Evolutionary conservation across 192 early-diverging fungal genomes (phyloP).

Genomic region (Entophlyctis helioformis): DNA sequence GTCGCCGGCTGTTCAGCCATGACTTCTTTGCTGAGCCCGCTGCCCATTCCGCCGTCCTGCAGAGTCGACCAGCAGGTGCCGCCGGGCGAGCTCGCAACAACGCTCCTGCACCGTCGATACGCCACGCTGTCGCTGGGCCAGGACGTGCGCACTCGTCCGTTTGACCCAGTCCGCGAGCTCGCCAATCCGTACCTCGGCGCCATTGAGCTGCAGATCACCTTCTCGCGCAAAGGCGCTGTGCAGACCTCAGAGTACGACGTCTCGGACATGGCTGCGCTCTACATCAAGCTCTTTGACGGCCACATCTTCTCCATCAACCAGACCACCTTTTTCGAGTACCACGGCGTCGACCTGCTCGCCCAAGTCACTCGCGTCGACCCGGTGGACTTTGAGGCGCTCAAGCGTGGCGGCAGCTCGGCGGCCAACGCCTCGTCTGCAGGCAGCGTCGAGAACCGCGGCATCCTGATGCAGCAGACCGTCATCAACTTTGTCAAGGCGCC

Average conservation of each 20-base stretch:
- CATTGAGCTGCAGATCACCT: constrained; percentile 29
- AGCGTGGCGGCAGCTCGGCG: constrained; percentile 7
- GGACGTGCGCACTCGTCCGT: constrained; percentile 46
- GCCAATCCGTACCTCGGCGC: constrained; percentile 28
- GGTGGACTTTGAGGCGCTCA: constrained; percentile 42
- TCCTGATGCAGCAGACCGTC: constrained; percentile 60
- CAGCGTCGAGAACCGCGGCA: constrained; percentile 37
- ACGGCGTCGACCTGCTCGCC: constrained; percentile 53
- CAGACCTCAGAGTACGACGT: constrained; percentile 8
- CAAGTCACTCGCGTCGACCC: constrained; percentile 34
- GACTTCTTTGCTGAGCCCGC: background rate
- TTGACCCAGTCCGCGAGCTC: constrained; percentile 41
- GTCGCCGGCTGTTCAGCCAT: background rate
- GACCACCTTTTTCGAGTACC: constrained; percentile 67
- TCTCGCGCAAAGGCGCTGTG: constrained; percentile 1
- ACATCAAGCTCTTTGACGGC: constrained; percentile 49
- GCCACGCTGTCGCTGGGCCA: constrained; percentile 52
- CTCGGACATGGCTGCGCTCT: constrained; percentile 13
- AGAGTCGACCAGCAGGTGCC: constrained; percentile 31
- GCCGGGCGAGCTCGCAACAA: constrained; percentile 38
- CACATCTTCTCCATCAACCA: constrained; percentile 76
- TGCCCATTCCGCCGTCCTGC: background rate
- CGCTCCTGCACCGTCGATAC: constrained; percentile 49
- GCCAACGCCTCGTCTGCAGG: background rate
- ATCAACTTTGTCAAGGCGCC: constrained; percentile 59